Base-by-base conservation (phyloP, 306 rosid genomes). In the Lupinus albus region DNA sequence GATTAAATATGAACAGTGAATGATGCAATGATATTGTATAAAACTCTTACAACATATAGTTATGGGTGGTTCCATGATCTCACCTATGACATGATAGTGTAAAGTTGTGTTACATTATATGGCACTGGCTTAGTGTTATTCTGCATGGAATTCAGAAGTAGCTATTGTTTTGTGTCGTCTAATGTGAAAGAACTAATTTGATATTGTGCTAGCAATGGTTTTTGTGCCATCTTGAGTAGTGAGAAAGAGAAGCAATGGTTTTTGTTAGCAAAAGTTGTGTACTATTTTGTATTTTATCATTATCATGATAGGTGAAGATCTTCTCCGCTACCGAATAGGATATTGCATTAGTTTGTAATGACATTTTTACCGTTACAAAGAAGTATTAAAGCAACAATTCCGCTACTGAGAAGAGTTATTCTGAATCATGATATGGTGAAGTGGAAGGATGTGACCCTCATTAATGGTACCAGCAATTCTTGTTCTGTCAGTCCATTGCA, bases 21-120 rank as follows among this genome's bases (percentile, higher is more conserved):
- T n/a, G n/a, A n/a, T n/a, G n/a, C n/a, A n/a, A n/a, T n/a, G n/a
- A n/a, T n/a, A n/a, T n/a, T n/a, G n/a, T n/a, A n/a, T n/a, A n/a
- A n/a, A n/a, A n/a, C n/a, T n/a, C 4, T 25, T 25, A 25, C 30
- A 25, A 14, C 20, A 5, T 21, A 45, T 45, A 53, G 11, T 18
- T 68, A 14, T 38, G 14, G 46, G 20, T 53, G 54, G 54, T 35
- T 32, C 76, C n/a, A 42, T 51, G 71, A 42, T 53, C 71, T 62
- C 51, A 33, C 38, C 55, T 49, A 41, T 38, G 33, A 11, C 61
- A 49, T 13, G 32, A 32, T 58, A 12, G 20, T 36, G 2, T 25
- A 9, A 3, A 20, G 11, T 61, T 33, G 45, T 15, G 50, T 44
- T 8, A 28, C 11, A 1, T 25, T 21, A 35, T 52, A 4, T 69